Evolutionary conservation across 331 rosid genomes (phyloP).

Genomic region (Arachis monticola): DNA sequence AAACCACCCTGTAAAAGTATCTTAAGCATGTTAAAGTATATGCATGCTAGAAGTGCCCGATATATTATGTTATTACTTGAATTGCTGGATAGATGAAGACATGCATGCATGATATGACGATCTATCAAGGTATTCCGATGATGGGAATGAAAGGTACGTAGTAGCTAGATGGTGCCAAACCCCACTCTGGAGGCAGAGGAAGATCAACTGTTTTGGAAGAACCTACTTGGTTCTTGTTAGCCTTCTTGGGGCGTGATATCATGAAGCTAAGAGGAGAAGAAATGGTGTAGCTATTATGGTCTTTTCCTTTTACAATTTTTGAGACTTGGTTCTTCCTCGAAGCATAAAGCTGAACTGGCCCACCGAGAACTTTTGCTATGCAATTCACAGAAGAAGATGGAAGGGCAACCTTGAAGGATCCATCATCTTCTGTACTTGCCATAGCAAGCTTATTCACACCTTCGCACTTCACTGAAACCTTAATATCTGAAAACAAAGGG

Average conservation of each 20-base stretch:
- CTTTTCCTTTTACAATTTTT: constrained; percentile 45
- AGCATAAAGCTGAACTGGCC: constrained; percentile 68
- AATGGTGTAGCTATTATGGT: constrained; percentile 51
- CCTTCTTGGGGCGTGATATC: constrained; percentile 59
- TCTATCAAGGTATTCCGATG: constrained; percentile 82
- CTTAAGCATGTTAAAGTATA: not conserved
- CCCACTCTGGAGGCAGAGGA: constrained; percentile 93
- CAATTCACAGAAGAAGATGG: constrained; percentile 56
- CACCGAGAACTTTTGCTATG: constrained; percentile 69
- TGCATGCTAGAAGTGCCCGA: not conserved
- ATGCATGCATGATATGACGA: not conserved
- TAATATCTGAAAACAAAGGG: constrained; percentile 52
- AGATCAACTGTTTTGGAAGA: constrained; percentile 75
- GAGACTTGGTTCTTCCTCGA: constrained; percentile 50
- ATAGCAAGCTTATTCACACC: constrained; percentile 49
- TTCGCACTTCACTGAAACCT: constrained; percentile 71
- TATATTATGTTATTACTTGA: constrained; percentile 15
- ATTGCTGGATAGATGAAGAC: no score
- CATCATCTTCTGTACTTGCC: constrained; percentile 64
- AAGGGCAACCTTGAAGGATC: constrained; percentile 62
- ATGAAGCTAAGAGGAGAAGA: constrained; percentile 68
- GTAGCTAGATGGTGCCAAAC: constrained; percentile 83
- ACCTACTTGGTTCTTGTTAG: constrained; percentile 37
- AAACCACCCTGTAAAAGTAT: not conserved
- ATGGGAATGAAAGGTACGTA: constrained; percentile 83